Conservation (phyloP, 164 flowering plant species). For the Euptelea pleiosperma region DNA sequence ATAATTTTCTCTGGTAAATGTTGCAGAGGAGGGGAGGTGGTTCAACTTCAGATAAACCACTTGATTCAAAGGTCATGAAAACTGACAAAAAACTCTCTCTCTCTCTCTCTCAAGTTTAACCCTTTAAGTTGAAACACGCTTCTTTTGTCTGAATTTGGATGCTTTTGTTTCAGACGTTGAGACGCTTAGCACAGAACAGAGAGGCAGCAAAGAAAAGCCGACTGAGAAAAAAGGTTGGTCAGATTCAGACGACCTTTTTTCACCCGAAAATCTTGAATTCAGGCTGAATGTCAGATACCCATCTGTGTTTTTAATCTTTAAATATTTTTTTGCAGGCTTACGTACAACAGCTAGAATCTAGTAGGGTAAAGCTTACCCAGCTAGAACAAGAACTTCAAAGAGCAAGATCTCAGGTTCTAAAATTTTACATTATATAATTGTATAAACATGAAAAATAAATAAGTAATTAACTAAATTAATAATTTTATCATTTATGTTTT, state of each 20-base stretch:
- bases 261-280: constrained; percentile 7
- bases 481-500: not conserved
- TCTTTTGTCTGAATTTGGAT: not conserved
- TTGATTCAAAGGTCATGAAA: constrained; percentile 81
- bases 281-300: not conserved
- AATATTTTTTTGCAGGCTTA: constrained; percentile 56
- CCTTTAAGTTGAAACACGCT: not conserved
- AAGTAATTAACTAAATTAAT: not conserved
- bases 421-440: not conserved
- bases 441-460: too few species aligned
- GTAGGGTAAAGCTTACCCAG: constrained; percentile 86
- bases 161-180: constrained; percentile 57
- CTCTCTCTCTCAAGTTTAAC: not conserved
- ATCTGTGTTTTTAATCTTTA: not conserved
- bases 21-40: constrained; percentile 75
- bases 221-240: constrained; percentile 78
- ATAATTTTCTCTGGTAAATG: constrained; percentile 19
- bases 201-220: constrained; percentile 98
- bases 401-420: constrained; percentile 78
- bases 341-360: constrained; percentile 92
- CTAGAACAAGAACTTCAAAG: constrained; percentile 94
- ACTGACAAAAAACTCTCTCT: not conserved
- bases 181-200: constrained; percentile 96
- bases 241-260: not conserved
- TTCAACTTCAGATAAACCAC: constrained; percentile 61